Evolutionary conservation across 768 basidiomycete species (phyloP).

Genomic region (Russula sp.): DNA sequence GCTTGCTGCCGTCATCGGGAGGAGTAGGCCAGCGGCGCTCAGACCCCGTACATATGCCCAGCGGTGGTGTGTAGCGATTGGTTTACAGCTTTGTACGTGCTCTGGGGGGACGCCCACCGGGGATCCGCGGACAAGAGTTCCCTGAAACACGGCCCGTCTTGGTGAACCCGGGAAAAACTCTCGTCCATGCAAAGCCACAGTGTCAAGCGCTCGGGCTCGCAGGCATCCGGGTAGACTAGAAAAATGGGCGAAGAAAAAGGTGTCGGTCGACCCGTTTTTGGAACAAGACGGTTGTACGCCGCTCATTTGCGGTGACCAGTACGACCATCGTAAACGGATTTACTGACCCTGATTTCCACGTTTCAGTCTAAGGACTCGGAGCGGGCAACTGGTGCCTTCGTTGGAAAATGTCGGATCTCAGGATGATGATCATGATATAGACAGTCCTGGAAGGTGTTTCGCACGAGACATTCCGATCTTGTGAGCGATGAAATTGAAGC

Average conservation of each 20-base stretch:
- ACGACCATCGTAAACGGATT: conserved; percentile 9
- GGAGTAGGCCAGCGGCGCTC: neutral
- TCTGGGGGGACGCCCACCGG: neutral
- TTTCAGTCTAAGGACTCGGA: neutral
- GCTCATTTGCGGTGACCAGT: neutral
- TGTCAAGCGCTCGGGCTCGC: neutral
- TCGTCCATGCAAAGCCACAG: neutral
- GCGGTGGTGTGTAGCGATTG: neutral
- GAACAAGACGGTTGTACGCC: neutral
- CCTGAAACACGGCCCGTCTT: conserved; percentile 14
- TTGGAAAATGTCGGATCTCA: neutral
- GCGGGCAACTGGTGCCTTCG: neutral
- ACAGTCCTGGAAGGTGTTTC: neutral
- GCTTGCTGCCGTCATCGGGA: neutral
- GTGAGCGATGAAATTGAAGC: neutral
- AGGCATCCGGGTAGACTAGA: neutral
- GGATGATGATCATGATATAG: neutral
- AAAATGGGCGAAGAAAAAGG: neutral
- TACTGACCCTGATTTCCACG: conserved; percentile 6
- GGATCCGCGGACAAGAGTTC: conserved; percentile 10
- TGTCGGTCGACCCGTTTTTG: neutral
- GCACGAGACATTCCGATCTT: neutral
- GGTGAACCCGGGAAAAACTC: neutral
- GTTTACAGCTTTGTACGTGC: neutral
- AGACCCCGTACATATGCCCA: neutral